Evolutionary conservation across 352 stramenopile species (phyloP).

Genomic region (Pythium sp.): DNA sequence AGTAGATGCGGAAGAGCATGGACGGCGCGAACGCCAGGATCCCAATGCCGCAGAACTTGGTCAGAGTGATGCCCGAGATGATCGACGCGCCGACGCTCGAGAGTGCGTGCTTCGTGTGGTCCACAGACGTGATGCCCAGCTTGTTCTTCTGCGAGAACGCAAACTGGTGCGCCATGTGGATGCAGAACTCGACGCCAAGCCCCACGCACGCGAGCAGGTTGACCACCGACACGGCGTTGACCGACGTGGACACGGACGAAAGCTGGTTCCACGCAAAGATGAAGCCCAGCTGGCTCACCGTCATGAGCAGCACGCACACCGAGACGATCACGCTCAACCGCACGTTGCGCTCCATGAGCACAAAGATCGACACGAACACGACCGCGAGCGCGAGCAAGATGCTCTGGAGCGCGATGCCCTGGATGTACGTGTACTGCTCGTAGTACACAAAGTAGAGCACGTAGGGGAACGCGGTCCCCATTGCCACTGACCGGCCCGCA

Average conservation of each 20-base stretch:
- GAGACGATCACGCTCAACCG: conserved; percentile 66
- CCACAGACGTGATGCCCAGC: conserved; percentile 43
- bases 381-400: conserved; percentile 77
- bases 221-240: conserved; percentile 90
- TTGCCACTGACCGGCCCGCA: conserved; percentile 3
- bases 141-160: conserved; percentile 48
- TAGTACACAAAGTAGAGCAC: conserved; percentile 91
- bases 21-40: conserved; percentile 89
- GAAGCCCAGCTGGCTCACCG: conserved; percentile 71
- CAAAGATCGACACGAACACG: conserved; percentile 73
- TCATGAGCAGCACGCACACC: conserved; percentile 77
- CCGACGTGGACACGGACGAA: conserved; percentile 54
- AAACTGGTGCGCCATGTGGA: conserved; percentile 88
- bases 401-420: conserved; percentile 85
- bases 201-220: conserved; percentile 88
- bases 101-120: conserved; percentile 76
- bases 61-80: conserved; percentile 91
- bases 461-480: conserved; percentile 74
- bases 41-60: conserved; percentile 89
- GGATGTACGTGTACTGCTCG: conserved; percentile 92
- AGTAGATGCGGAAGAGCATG: conserved; percentile 91
- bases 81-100: conserved; percentile 76
- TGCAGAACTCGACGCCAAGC: conserved; percentile 87
- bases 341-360: conserved; percentile 73
- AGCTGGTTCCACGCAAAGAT: conserved; percentile 81